Evolutionary conservation across 1,284 basidiomycete species (phyloP), one percentile per base, ranked within the genome.

Genomic region (Ustilago esculenta): DNA sequence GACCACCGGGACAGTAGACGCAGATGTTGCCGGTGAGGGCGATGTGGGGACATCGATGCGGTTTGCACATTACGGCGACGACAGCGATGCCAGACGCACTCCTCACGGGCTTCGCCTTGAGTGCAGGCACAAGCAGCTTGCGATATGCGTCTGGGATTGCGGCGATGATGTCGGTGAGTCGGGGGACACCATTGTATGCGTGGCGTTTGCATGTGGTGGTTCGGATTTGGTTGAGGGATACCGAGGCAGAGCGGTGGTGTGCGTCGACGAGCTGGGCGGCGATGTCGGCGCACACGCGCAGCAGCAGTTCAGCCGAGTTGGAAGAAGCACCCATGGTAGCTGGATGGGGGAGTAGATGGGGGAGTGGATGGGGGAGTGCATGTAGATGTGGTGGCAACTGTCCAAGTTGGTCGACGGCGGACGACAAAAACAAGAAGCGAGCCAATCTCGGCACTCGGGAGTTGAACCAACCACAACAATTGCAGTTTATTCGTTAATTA

Each of bases 11-110:
- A 81, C 96, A 99, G 83, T 99, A 98, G 89, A 98, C 95, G 84
- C 96, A 98, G 48, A 99, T 98, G 80, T 98, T 98, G n/a, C 96
- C 96, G 0, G 96, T 99, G 90, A 99, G 95, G 6, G 96, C 96
- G 59, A 99, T 98, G 84, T 99, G 96, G 5, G 96, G 96, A 85
- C 96, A 99, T 46, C 96, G 88, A 86, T 99, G 96, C 2, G 96
- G 96, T 82, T 98, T 99, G 86, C 94, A 97, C 96, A 99, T 99
- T 33, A 99, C 95, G 5, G 96, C 96, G 5, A 99, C 96, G 15
- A 98, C 96, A 1, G 96, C 96, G 58, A 96, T 95, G 56, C 96
- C 96, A 83, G 92, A 94, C 2, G 96, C 96, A n/a, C 94, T 98
- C 72, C 96, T 86, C 49, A 99, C 92, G 6, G 96, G 96, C 76